Percentiles rank a stretch among this genome's conserved stretches.
phyloP scores from a whole-genome alignment of 2,329 filamentous ascomycete species.

The Tricladium varicosporioides region DNA sequence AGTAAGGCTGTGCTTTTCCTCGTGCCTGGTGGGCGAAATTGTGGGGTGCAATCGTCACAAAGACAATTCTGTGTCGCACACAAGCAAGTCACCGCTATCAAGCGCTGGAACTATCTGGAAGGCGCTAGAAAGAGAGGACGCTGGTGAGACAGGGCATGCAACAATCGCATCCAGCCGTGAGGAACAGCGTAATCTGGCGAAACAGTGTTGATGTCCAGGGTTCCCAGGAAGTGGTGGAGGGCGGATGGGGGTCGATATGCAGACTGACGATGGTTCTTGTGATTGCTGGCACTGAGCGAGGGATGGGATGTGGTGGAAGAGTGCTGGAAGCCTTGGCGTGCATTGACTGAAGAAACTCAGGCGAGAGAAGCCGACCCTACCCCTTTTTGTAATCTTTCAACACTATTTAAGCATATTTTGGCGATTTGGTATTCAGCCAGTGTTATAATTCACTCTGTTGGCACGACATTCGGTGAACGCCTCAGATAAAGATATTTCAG shows the following conservation, averaged over 20 bases:
- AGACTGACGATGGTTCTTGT: neutral
- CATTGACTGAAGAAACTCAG: no score
- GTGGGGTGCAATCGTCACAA: slow-evolving; percentile 1
- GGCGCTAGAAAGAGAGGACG: neutral
- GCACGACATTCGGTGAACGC: no score
- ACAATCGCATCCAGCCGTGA: neutral
- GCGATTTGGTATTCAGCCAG: no score
- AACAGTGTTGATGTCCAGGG: neutral
- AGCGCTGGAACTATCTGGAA: neutral
- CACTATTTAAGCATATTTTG: no score
- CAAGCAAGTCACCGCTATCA: neutral
- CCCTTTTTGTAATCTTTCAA: no score
- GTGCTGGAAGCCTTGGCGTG: no score
- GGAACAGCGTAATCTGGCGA: neutral
- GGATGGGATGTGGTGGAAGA: no score
- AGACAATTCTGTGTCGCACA: neutral
- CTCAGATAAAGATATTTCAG: no score
- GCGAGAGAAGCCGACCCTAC: no score
- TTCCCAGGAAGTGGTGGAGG: neutral
- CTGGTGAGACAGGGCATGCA: neutral
- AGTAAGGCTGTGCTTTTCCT: neutral
- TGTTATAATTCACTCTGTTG: no score
- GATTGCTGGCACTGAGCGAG: no score
- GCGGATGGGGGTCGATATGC: neutral
- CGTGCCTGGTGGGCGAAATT: neutral